These are phyloP conservation scores for Rhypophila decipiens DNA, from an alignment of 495 filamentous ascomycete genomes.

Conservation along the genomic window DNA sequence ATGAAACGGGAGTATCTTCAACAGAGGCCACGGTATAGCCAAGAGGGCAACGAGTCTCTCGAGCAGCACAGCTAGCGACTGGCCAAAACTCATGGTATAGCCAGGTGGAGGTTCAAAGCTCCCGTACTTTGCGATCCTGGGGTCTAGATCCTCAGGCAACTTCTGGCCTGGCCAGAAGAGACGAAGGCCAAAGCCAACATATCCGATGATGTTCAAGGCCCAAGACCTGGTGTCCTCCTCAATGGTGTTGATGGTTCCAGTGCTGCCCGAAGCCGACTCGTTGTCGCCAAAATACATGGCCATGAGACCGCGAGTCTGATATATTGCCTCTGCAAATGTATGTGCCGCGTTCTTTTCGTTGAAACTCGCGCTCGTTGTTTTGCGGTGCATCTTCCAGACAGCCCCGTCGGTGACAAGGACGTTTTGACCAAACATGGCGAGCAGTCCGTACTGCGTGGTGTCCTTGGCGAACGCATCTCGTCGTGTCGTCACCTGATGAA, in stretches of 20 bases:
- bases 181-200: conserved; percentile 57
- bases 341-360: conserved; percentile 64
- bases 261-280: conserved; percentile 16
- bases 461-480: conserved; percentile 66
- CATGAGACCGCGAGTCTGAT: conserved; percentile 52
- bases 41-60: conserved; percentile 50
- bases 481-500: conserved; percentile 52
- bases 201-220: conserved; percentile 61
- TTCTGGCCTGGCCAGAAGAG: conserved; percentile 51
- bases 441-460: conserved; percentile 46
- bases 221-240: conserved; percentile 56
- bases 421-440: conserved; percentile 58
- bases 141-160: conserved; percentile 30
- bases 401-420: conserved; percentile 58
- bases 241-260: conserved; percentile 42
- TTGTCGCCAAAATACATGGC: conserved; percentile 36
- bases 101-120: conserved; percentile 40
- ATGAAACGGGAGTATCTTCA: conserved; percentile 45
- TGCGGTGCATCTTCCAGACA: conserved; percentile 61
- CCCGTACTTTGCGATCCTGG: conserved; percentile 35
- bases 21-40: conserved; percentile 40
- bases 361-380: conserved; percentile 61
- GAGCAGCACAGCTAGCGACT: conserved; percentile 46
- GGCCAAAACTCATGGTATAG: conserved; percentile 54
- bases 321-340: conserved; percentile 55